Evolutionary conservation across 108 stramenopile species (phyloP).

Genomic region (Cyclotella sp.): DNA sequence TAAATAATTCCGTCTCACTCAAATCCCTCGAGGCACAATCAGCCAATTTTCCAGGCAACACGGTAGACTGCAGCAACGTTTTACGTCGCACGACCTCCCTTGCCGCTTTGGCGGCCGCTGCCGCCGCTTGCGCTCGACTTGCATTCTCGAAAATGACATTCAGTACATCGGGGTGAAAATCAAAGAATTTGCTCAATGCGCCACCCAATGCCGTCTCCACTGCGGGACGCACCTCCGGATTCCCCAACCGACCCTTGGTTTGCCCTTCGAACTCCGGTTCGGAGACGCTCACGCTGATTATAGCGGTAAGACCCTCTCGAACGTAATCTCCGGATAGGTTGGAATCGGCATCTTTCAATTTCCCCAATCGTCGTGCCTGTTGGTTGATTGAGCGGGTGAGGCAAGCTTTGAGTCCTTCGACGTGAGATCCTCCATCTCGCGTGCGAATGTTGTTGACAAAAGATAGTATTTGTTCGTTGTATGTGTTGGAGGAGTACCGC

Average conservation of each 20-base stretch:
- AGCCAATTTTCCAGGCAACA: slow-evolving; percentile 93
- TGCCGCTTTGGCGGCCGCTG: slow-evolving; percentile 92
- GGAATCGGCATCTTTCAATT: slow-evolving; percentile 71
- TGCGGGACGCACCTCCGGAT: slow-evolving; percentile 91
- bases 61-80: slow-evolving; percentile 87
- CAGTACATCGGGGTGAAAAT: slow-evolving; percentile 88
- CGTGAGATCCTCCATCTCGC: slow-evolving; percentile 93
- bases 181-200: slow-evolving; percentile 86
- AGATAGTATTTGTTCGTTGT: slow-evolving; percentile 87
- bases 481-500: slow-evolving; percentile 90
- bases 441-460: slow-evolving; percentile 96
- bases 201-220: slow-evolving; percentile 84
- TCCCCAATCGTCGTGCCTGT: slow-evolving; percentile 75
- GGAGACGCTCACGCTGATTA: slow-evolving; percentile 88
- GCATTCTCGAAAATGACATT: slow-evolving; percentile 88
- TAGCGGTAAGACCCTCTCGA: slow-evolving; percentile 92
- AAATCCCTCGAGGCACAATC: slow-evolving; percentile 78
- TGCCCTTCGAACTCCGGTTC: slow-evolving; percentile 98
- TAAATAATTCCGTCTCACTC: slow-evolving; percentile 89
- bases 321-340: slow-evolving; percentile 93
- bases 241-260: slow-evolving; percentile 95
- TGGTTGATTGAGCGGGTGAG: slow-evolving; percentile 89
- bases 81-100: slow-evolving; percentile 94
- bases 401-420: slow-evolving; percentile 91
- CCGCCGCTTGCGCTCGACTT: slow-evolving; percentile 85